These are phyloP conservation scores for Aspergillus mulundensis DNA, from an alignment of 495 filamentous ascomycete genomes.

Conservation along the genomic window DNA sequence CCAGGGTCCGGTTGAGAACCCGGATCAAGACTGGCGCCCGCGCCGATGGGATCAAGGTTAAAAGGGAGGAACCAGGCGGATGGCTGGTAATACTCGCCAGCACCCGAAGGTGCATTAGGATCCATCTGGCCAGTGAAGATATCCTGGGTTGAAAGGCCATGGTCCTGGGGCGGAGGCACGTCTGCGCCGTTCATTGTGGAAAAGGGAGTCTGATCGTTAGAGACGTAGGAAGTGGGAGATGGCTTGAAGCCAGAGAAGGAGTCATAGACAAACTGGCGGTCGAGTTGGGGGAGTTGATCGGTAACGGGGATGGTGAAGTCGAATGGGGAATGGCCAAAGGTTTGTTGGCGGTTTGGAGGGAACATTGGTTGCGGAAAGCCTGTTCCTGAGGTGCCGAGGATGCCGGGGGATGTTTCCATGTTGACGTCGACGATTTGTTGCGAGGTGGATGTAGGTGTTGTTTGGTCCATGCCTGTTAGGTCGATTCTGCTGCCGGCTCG, in stretches of 20 bases:
- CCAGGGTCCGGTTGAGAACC: conserved; percentile 9
- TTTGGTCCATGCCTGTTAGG: conserved; percentile 23
- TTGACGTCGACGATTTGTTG: conserved; percentile 25
- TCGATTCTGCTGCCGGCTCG: conserved; percentile 35
- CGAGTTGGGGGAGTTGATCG: conserved; percentile 56
- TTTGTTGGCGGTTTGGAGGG: conserved; percentile 30
- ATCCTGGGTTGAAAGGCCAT: conserved; percentile 13
- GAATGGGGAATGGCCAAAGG: conserved; percentile 32
- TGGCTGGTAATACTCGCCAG: conserved; percentile 46
- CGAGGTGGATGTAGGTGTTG: conserved; percentile 19
- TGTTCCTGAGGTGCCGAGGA: conserved; percentile 30
- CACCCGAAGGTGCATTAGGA: conserved; percentile 37
- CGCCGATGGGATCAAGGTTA: conserved; percentile 67
- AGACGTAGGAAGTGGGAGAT: conserved; percentile 27
- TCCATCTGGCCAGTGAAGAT: conserved; percentile 35
- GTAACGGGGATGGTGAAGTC: conserved; percentile 39
- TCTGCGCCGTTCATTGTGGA: conserved; percentile 25
- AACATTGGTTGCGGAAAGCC: conserved; percentile 46
- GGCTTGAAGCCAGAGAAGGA: conserved; percentile 66
- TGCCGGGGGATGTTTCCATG: conserved; percentile 33
- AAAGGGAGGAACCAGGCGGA: conserved; percentile 96
- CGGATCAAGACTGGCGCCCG: conserved; percentile 19
- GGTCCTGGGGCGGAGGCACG: conserved; percentile 1
- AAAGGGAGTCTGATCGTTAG: conserved; percentile 26
- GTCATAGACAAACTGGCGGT: conserved; percentile 74